Conservation (phyloP, 495 filamentous ascomycete genomes). For the Penicillium coprophilum region DNA sequence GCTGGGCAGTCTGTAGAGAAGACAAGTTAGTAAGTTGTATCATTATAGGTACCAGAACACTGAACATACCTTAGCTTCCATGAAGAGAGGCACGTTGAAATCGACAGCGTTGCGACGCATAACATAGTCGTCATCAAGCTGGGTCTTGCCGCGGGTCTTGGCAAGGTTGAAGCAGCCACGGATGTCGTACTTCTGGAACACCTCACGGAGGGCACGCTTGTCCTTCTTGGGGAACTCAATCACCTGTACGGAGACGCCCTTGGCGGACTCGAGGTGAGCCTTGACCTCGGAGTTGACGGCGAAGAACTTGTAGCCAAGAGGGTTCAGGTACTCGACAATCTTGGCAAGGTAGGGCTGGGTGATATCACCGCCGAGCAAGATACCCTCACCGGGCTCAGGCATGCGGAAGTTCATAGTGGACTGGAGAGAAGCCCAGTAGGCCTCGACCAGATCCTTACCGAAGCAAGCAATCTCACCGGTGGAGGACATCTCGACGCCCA, state of each 20-base stretch:
- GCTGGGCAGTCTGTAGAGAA: constrained; percentile 73
- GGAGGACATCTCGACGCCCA: constrained; percentile 95
- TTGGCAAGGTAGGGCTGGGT: constrained; percentile 61
- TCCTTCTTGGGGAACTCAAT: constrained; percentile 97
- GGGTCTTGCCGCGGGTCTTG: constrained; percentile 74
- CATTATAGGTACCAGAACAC: background rate
- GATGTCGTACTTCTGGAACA: constrained; percentile 97
- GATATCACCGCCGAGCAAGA: constrained; percentile 88
- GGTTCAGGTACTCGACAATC: constrained; percentile 80
- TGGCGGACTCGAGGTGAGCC: constrained; percentile 70
- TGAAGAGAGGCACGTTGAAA: constrained; percentile 96
- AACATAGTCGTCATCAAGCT: constrained; percentile 92
- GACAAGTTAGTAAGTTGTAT: constrained; percentile 17
- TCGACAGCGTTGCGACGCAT: constrained; percentile 98
- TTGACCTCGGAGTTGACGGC: constrained; percentile 81
- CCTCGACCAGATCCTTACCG: constrained; percentile 90
- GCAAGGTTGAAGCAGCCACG: constrained; percentile 95
- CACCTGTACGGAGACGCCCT: constrained; percentile 74
- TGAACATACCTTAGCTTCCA: constrained; percentile 90
- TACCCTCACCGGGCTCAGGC: constrained; percentile 87
- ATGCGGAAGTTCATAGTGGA: constrained; percentile 99
- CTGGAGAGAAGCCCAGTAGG: constrained; percentile 95
- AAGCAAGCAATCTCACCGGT: constrained; percentile 99
- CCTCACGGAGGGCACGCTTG: constrained; percentile 90
- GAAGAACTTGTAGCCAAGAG: constrained; percentile 91